Base-by-base conservation (phyloP, 768 basidiomycete genomes). In the Holtermanniella nyarrowii region DNA sequence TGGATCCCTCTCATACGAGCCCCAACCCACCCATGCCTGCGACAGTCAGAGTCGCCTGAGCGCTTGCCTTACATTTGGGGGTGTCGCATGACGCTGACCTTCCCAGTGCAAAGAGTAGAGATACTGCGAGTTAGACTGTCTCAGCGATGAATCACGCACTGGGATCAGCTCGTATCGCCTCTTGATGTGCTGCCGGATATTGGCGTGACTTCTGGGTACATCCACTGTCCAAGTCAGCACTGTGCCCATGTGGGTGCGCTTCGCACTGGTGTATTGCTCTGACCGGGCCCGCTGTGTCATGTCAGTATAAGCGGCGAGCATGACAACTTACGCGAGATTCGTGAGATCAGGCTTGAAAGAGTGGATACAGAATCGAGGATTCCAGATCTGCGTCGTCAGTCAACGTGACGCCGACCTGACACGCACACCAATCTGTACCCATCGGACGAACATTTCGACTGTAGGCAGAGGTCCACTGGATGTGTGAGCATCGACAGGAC, bases 311-410 rank as follows among this genome's bases (percentile, higher is more conserved):
- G 45, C 41, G 16, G 49, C 50, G 26, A 42, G 42, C n/a, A 27
- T 21, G 14, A 42, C 45, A 14, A 25, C 50, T 37, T 37, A 37
- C 31, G 31, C 31, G 31, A 37, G 31, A 37, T 37, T 7, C 7
- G 12, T 31, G 26, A 7, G 49, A 41, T 63, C 55, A 5, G 70
- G 70, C 55, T 72, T 72, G 63, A 65, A 72, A 14, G 49, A 53
- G 52, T 72, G 70, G 37, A 72, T 68, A 49, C 67, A 72, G 59
- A 72, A 72, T 46, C 70, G 54, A 13, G 61, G 55, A 44, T 69
- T 64, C 12, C 61, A 62, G 31, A 37, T 16, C 31, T 37, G 16
- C 16, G 31, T 37, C 31, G 16, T 37, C 31, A 37, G 16, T 37
- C 31, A 7, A 37, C 31, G 31, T 7, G 16, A 37, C 7, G 31